Evolutionary conservation across 768 basidiomycete species (phyloP).

Genomic region (Pleurotus cornucopiae): DNA sequence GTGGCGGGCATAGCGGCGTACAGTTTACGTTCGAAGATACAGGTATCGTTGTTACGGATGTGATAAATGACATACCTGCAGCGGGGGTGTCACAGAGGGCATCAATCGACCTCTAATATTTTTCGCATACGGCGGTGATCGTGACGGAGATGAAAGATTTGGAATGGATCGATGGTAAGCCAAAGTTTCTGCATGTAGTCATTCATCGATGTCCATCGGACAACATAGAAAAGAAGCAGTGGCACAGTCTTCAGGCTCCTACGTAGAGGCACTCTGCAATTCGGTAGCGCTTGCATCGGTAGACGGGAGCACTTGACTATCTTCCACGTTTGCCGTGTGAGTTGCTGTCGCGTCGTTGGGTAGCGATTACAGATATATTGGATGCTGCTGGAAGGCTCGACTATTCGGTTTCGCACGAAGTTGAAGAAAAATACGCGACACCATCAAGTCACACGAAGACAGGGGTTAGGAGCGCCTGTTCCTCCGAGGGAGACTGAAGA

Average conservation of each 20-base stretch:
- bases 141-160: neutral
- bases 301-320: neutral
- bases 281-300: neutral
- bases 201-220: neutral
- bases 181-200: neutral
- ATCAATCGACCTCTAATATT: neutral
- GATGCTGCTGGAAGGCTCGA: neutral
- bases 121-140: neutral
- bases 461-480: neutral
- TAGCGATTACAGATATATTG: neutral
- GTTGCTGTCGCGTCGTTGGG: neutral
- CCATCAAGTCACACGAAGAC: neutral
- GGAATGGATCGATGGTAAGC: neutral
- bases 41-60: neutral
- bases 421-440: neutral
- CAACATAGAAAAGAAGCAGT: neutral
- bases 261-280: neutral
- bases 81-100: neutral
- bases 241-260: neutral
- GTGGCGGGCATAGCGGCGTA: neutral
- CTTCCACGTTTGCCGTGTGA: neutral
- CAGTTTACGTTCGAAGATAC: neutral
- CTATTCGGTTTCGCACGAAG: neutral
- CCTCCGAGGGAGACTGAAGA: neutral
- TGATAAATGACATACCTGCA: neutral